Evolutionary conservation across 1,139 yeast species (phyloP).

Genomic region (Scheffersomyces quercinus): DNA sequence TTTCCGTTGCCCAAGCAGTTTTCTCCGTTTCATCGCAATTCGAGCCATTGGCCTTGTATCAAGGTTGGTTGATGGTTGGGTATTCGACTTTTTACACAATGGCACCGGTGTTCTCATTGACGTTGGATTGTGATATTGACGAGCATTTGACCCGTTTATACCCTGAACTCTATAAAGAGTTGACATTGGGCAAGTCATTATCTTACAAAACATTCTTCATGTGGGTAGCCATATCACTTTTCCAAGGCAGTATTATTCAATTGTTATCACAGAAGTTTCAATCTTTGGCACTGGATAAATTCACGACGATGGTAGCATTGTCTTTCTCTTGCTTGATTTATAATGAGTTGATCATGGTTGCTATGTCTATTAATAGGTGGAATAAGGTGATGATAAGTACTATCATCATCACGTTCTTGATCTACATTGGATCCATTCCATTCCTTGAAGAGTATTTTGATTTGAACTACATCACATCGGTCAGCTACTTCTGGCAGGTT

Average conservation of each 20-base stretch:
- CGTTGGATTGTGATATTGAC: constrained; percentile 87
- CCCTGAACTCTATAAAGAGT: constrained; percentile 92
- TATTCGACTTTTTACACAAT: constrained; percentile 95
- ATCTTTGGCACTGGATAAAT: constrained; percentile 55
- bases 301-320: constrained; percentile 78
- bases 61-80: constrained; percentile 98
- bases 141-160: constrained; percentile 86
- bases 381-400: constrained; percentile 72
- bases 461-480: constrained; percentile 57
- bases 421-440: constrained; percentile 77
- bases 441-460: constrained; percentile 84
- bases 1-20: constrained; percentile 95
- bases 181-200: constrained; percentile 83
- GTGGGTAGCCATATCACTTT: constrained; percentile 86
- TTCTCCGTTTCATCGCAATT: constrained; percentile 82
- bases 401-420: constrained; percentile 65
- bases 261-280: constrained; percentile 75
- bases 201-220: constrained; percentile 86
- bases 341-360: constrained; percentile 93
- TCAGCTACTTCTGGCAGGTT: constrained; percentile 70
- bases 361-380: constrained; percentile 90
- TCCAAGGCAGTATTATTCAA: constrained; percentile 85
- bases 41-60: constrained; percentile 91
- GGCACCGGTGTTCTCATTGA: constrained; percentile 97
- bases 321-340: constrained; percentile 78